A percentile compares a stretch with the other conserved stretches of the same genome.
These are phyloP conservation scores for Aspergillus transmontanensis DNA, from an alignment of 2,329 filamentous ascomycete genomes.

Conservation along the genomic window DNA sequence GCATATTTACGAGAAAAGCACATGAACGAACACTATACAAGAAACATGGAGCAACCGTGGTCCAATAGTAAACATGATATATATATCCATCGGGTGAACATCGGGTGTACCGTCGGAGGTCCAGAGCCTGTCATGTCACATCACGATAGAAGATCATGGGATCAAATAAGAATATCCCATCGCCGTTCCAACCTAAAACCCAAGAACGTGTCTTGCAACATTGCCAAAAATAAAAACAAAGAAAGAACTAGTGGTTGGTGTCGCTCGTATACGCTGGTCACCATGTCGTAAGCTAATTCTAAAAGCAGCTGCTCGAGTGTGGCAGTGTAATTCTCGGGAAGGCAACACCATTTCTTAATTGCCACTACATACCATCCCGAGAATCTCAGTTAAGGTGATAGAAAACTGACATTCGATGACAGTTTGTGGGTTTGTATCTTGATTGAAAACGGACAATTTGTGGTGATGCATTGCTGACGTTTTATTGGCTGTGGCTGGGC, in stretches of 20 bases:
- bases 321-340: neutral
- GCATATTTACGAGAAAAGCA: too few species aligned
- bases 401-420: neutral
- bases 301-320: neutral
- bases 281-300: conserved; percentile 1
- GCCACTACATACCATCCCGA: neutral
- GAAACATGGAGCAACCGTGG: too few species aligned
- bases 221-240: neutral
- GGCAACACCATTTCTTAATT: conserved; percentile 1
- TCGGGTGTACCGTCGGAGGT: neutral
- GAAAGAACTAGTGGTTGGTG: neutral
- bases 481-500: neutral
- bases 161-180: too few species aligned
- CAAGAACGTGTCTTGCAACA: neutral
- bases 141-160: neutral
- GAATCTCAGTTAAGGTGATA: neutral
- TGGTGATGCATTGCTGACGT: too few species aligned
- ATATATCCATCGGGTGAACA: neutral
- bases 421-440: neutral
- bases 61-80: too few species aligned
- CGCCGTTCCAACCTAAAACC: neutral
- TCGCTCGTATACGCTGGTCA: neutral
- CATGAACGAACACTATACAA: too few species aligned
- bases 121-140: neutral
- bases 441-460: neutral